These are phyloP conservation scores for Amyloporia xantha DNA, from an alignment of 768 basidiomycete species.

Conservation along the genomic window DNA sequence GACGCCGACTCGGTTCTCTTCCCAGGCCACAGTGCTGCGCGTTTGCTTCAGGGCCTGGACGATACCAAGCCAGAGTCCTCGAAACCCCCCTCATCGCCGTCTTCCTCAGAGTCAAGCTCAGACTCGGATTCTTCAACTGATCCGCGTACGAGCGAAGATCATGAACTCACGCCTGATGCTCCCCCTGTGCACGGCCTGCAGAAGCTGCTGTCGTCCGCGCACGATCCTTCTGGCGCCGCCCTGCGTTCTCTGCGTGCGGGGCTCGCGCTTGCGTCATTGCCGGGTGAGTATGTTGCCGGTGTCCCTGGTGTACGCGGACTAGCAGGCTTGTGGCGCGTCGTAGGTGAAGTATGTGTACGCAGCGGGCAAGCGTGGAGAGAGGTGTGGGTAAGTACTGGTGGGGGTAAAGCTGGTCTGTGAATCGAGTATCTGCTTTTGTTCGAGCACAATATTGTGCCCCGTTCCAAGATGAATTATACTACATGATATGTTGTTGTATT, in stretches of 20 bases:
- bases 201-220: conserved; percentile 10
- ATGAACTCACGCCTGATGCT: neutral
- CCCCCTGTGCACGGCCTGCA: conserved; percentile 9
- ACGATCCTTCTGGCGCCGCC: conserved; percentile 14
- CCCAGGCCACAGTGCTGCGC: conserved; percentile 19
- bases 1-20: conserved; percentile 28
- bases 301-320: conserved; percentile 8
- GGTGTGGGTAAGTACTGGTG: conserved; percentile 7
- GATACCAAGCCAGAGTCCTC: neutral
- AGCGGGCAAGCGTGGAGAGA: conserved; percentile 20
- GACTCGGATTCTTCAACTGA: neutral
- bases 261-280: conserved; percentile 4
- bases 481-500: neutral
- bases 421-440: no score
- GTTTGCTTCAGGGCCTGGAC: conserved; percentile 4
- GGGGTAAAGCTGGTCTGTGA: no score
- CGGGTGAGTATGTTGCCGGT: conserved; percentile 7
- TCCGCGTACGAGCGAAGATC: neutral
- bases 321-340: conserved; percentile 13
- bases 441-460: no score
- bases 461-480: no score
- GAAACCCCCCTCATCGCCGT: neutral
- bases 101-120: neutral
- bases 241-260: conserved; percentile 13
- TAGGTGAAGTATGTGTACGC: conserved; percentile 15